Conservation (phyloP, 2,329 filamentous ascomycete genomes). For the Aspergillus carbonarius region DNA sequence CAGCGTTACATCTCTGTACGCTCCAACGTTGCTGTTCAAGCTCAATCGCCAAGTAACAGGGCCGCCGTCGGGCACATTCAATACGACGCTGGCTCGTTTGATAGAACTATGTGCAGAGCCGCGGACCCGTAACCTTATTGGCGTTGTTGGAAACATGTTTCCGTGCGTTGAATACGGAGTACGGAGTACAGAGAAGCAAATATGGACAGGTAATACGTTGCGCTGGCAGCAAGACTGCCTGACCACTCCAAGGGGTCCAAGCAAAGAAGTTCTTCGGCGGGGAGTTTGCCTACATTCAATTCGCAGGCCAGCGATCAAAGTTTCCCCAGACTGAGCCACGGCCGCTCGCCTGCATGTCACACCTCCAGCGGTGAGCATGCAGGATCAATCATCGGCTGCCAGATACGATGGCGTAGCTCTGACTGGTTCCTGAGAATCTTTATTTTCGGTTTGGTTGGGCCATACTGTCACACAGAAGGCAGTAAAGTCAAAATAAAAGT, state of each 20-base stretch:
- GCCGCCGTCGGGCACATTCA: background rate
- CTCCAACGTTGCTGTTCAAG: background rate
- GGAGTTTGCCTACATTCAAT: background rate
- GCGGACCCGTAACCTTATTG: background rate
- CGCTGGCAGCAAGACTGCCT: background rate
- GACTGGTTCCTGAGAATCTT: background rate
- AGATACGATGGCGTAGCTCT: background rate
- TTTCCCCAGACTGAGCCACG: background rate
- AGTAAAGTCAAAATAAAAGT: background rate
- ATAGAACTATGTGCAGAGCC: conserved; percentile 1
- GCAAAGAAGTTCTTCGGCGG: background rate
- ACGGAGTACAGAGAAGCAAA: background rate
- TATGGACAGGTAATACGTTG: conserved; percentile 4
- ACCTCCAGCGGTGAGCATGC: background rate
- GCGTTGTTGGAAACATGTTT: background rate
- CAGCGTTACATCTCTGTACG: background rate
- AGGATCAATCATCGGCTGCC: background rate
- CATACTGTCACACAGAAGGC: background rate
- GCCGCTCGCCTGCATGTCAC: background rate
- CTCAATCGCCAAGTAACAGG: background rate
- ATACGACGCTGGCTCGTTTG: conserved; percentile 1
- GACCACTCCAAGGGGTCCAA: background rate
- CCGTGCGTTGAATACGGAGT: background rate
- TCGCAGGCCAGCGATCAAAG: background rate
- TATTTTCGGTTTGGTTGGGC: background rate